Evolutionary conservation across 2,329 filamentous ascomycete species (phyloP).

Genomic region (Ascochyta viciae-villosae): DNA sequence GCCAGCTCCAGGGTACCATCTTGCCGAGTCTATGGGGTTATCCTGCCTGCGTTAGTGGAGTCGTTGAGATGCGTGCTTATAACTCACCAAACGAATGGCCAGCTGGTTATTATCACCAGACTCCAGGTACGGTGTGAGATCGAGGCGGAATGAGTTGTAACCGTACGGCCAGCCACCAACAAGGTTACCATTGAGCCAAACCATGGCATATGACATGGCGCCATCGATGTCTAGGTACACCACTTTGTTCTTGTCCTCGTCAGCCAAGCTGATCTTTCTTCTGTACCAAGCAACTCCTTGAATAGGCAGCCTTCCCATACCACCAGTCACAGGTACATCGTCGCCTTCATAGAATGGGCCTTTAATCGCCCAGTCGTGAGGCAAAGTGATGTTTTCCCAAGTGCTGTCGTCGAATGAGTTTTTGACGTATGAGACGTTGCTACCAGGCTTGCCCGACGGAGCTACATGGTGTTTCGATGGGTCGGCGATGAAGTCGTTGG

Average conservation of each 20-base stretch:
- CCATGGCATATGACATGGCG: slow-evolving; percentile 58
- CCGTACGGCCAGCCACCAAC: slow-evolving; percentile 61
- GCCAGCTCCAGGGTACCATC: slow-evolving; percentile 62
- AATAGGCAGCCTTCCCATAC: slow-evolving; percentile 55
- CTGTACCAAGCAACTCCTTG: slow-evolving; percentile 62
- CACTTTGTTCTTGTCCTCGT: slow-evolving; percentile 41
- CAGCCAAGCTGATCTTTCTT: slow-evolving; percentile 42
- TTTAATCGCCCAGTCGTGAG: slow-evolving; percentile 58
- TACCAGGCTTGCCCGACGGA: slow-evolving; percentile 27
- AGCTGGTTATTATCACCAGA: slow-evolving; percentile 49
- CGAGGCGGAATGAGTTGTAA: slow-evolving; percentile 58
- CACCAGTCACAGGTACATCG: slow-evolving; percentile 37
- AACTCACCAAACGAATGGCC: slow-evolving; percentile 52
- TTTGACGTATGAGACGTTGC: slow-evolving; percentile 38
- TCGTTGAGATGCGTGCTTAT: no score
- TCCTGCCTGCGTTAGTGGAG: slow-evolving; percentile 38
- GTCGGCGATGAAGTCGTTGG: slow-evolving; percentile 50
- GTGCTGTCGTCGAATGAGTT: slow-evolving; percentile 46
- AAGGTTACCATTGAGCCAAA: slow-evolving; percentile 58
- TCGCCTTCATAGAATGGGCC: slow-evolving; percentile 48
- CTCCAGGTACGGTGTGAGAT: slow-evolving; percentile 54
- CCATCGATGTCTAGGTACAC: slow-evolving; percentile 58
- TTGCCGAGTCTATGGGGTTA: slow-evolving; percentile 55
- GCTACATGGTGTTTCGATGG: slow-evolving; percentile 35
- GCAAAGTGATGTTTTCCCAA: slow-evolving; percentile 53